Base-by-base conservation (phyloP, 371 early-diverging fungal genomes). In the Haplosporangium sp. region DNA sequence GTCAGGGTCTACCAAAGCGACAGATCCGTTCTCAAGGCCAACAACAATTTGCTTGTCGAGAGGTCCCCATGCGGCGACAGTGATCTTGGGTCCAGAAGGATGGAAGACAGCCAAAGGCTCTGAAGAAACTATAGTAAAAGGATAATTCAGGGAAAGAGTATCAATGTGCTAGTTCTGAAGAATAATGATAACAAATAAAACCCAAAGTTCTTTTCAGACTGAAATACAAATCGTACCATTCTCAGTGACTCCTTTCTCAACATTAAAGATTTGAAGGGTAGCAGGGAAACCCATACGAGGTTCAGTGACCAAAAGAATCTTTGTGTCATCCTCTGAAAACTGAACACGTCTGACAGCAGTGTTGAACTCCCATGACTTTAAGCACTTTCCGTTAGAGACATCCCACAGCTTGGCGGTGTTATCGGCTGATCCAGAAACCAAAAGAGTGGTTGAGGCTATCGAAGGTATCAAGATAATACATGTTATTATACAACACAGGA, bases 391-490 rank as follows among this genome's bases (percentile, higher is more conserved):
- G 37, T 95, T 97, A 74, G 90, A 89, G 35, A 98, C 95, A 81
- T 97, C 94, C 99, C 99, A 99, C 65, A 98, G 84, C 84, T 92
- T 95, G 67, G 93, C 92, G 38, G 96, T 91, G 85, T 95, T 96
- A 84, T 99, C 99, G 37, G 98, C 99, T 2, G 98, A 92, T 50
- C 96, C 99, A 19, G 99, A 96, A 53, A 96, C 85, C 47, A 97
- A 83, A 69, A 94, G 89, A 11, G 93, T 94, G 66, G 90, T 88
- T 15, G 85, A 74, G 57, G 88, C 89, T 92, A 71, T 3, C 45
- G 10, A 3, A 45, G 45, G 27, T 48, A 56, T 40, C 3, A 37
- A 15, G 48, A 7, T 8, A 55, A 19, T 19, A 55, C 19, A 55
- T 8, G 45, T 45, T 45, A 45, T 45, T 45, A 45, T 8, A 45